These are phyloP conservation scores for Naganishia albida DNA, from an alignment of 1,284 basidiomycete genomes.

Conservation along the genomic window DNA sequence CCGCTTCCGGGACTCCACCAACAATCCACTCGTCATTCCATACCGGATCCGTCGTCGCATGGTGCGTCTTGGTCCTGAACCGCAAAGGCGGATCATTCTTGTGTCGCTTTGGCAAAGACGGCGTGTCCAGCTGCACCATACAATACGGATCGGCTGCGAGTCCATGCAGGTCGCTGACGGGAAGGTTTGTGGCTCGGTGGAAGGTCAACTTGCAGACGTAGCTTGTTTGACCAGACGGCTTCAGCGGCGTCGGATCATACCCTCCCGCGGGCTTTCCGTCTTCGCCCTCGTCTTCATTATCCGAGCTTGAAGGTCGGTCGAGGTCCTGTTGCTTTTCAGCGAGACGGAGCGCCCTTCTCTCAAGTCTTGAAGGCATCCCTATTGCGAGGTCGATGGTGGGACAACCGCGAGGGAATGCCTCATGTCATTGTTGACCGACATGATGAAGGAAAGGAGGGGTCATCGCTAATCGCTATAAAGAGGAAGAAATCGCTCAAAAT, in stretches of 20 bases:
- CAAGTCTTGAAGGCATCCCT: constrained; percentile 3
- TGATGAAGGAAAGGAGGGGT: neutral
- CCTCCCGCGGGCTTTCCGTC: constrained; percentile 43
- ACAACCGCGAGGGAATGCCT: neutral
- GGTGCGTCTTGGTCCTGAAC: constrained; percentile 55
- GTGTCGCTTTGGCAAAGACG: constrained; percentile 40
- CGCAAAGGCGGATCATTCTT: constrained; percentile 48
- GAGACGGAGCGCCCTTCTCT: constrained; percentile 14
- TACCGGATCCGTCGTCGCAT: constrained; percentile 51
- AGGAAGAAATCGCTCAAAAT: neutral
- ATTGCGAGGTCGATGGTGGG: neutral
- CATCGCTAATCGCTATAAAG: neutral
- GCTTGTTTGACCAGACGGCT: constrained; percentile 37
- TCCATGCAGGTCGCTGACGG: constrained; percentile 53
- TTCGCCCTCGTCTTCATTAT: constrained; percentile 23
- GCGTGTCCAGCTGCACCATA: constrained; percentile 45
- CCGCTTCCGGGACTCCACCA: constrained; percentile 55
- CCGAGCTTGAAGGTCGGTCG: neutral
- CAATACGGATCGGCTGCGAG: constrained; percentile 57
- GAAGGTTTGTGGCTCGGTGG: constrained; percentile 55
- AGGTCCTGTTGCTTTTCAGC: constrained; percentile 16
- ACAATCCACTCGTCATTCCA: constrained; percentile 57
- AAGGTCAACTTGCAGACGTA: constrained; percentile 57
- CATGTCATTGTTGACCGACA: neutral
- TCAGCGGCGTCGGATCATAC: constrained; percentile 43